A percentile compares a stretch with the other conserved stretches of the same genome.
phyloP scores from a whole-genome alignment of 768 basidiomycete genomes.

The Naganishia onofrii region DNA sequence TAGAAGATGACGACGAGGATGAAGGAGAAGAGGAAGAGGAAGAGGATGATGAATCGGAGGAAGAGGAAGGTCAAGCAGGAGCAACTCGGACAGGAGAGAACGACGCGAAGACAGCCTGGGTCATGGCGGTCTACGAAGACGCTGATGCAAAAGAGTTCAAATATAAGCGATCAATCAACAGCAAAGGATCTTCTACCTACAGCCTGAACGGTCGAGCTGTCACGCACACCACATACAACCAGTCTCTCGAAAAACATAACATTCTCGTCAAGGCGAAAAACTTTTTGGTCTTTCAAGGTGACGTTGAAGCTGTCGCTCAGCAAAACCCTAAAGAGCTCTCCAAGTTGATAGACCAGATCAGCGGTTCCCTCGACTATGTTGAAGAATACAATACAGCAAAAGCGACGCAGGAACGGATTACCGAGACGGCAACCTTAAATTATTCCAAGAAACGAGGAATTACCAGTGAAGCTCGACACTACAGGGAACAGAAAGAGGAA shows the following conservation, averaged over 20 bases:
- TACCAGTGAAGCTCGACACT: conserved; percentile 91
- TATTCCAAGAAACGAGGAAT: conserved; percentile 92
- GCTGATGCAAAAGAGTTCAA: conserved; percentile 73
- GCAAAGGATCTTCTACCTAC: conserved; percentile 84
- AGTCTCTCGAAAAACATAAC: conserved; percentile 80
- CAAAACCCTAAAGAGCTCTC: conserved; percentile 88
- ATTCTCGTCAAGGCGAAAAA: conserved; percentile 99
- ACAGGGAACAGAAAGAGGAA: conserved; percentile 93
- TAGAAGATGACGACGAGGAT: conserved; percentile 49
- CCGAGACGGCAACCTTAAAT: conserved; percentile 90
- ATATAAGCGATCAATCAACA: conserved; percentile 92
- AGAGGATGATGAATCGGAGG: conserved; percentile 53
- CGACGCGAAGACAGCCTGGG: conserved; percentile 90
- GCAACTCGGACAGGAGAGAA: conserved; percentile 60
- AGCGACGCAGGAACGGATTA: conserved; percentile 79
- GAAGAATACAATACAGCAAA: conserved; percentile 85
- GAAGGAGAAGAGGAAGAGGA: conserved; percentile 53
- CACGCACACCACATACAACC: conserved; percentile 83
- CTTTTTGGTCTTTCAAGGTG: conserved; percentile 98
- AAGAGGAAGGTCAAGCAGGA: conserved; percentile 57
- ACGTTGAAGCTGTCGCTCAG: conserved; percentile 94
- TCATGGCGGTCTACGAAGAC: conserved; percentile 84
- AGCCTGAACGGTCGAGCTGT: conserved; percentile 75
- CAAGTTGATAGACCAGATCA: conserved; percentile 89
- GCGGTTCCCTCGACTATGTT: conserved; percentile 85